phyloP scores from a whole-genome alignment of 2,329 filamentous ascomycete species.

The Calonectria crousiana region DNA sequence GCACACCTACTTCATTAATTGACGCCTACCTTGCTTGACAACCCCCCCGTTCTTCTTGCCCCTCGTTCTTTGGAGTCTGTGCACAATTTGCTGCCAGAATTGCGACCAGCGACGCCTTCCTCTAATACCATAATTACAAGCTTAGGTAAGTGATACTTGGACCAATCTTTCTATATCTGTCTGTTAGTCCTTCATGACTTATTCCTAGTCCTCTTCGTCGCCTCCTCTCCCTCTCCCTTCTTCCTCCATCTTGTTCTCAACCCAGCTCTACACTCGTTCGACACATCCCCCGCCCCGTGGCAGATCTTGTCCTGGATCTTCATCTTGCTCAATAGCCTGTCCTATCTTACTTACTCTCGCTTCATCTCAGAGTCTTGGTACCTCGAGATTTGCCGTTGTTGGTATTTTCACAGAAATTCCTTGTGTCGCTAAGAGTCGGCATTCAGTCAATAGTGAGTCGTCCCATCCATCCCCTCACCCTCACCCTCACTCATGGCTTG shows the following conservation, averaged over 20 bases:
- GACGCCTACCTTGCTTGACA: constrained; percentile 6
- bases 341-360: constrained; percentile 71
- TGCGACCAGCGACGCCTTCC: constrained; percentile 22
- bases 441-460: constrained; percentile 46
- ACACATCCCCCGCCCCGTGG: constrained; percentile 42
- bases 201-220: constrained; percentile 9
- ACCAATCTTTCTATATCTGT: constrained; percentile 13
- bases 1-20: neutral
- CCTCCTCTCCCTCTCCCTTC: constrained; percentile 24
- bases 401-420: constrained; percentile 44
- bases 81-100: constrained; percentile 12
- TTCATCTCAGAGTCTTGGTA: constrained; percentile 67
- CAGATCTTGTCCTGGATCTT: constrained; percentile 51
- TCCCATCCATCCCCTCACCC: neutral
- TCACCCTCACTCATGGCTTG: neutral
- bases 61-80: constrained; percentile 11
- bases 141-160: constrained; percentile 38
- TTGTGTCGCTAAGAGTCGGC: constrained; percentile 45
- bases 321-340: constrained; percentile 72
- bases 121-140: constrained; percentile 27
- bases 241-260: constrained; percentile 50
- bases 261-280: constrained; percentile 56
- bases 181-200: neutral
- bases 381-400: constrained; percentile 56
- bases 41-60: constrained; percentile 15